Evolutionary conservation across 2,329 filamentous ascomycete species (phyloP).

Genomic region (Hyphodiscus sp.): DNA sequence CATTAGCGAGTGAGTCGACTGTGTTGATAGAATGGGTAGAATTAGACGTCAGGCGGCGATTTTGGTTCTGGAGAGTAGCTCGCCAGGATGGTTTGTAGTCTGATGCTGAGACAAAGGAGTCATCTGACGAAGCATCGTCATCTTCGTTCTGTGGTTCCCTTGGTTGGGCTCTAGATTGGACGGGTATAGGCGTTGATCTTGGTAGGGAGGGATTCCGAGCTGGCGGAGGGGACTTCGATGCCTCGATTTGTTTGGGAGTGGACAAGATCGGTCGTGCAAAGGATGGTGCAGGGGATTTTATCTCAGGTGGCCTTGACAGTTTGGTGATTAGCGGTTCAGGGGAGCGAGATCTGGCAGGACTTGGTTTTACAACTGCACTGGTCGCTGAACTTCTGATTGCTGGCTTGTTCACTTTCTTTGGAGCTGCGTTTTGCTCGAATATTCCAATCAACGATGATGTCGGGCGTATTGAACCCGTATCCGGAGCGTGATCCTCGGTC

Average conservation of each 20-base stretch:
- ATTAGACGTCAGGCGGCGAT: constrained; percentile 11
- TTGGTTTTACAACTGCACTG: constrained; percentile 5
- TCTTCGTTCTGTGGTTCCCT: constrained; percentile 6
- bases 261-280: background rate
- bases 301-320: constrained; percentile 4
- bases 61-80: constrained; percentile 22
- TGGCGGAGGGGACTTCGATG: background rate
- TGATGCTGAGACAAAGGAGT: constrained; percentile 29
- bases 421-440: constrained; percentile 50
- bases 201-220: constrained; percentile 6
- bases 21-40: constrained; percentile 35
- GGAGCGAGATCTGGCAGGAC: background rate
- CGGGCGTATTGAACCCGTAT: constrained; percentile 53
- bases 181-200: constrained; percentile 15
- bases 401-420: constrained; percentile 10
- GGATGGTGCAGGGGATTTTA: constrained; percentile 8
- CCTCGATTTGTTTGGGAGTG: background rate
- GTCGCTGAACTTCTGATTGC: constrained; percentile 7
- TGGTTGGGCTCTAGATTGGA: constrained; percentile 6
- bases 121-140: constrained; percentile 25
- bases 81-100: constrained; percentile 17
- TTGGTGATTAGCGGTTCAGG: background rate
- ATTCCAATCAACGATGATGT: constrained; percentile 60
- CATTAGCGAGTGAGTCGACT: constrained; percentile 61
- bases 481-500: constrained; percentile 34